These are phyloP conservation scores for Pisolithus albus DNA, from an alignment of 768 basidiomycete genomes.

Conservation along the genomic window DNA sequence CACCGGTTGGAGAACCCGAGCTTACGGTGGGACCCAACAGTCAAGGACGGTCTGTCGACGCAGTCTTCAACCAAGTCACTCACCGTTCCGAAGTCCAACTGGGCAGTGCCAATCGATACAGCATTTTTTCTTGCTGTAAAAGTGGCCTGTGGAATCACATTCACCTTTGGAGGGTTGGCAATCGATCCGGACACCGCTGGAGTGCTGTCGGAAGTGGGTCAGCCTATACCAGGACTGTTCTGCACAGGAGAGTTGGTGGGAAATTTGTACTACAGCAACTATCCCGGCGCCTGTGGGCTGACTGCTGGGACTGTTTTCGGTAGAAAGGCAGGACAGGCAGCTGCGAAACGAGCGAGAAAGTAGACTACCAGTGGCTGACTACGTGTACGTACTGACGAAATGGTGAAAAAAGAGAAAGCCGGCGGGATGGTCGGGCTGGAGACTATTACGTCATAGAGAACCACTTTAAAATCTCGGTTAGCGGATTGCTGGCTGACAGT, in stretches of 20 bases:
- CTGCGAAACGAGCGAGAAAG: constrained; percentile 25
- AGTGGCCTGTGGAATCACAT: constrained; percentile 64
- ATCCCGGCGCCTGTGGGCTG: constrained; percentile 64
- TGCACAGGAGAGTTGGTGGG: constrained; percentile 68
- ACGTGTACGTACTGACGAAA: too few species aligned
- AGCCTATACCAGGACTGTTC: constrained; percentile 48
- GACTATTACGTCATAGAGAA: too few species aligned
- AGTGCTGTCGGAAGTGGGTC: constrained; percentile 36
- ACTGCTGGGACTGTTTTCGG: constrained; percentile 64
- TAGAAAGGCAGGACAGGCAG: constrained; percentile 44
- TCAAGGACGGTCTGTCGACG: constrained; percentile 58
- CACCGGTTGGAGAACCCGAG: constrained; percentile 31
- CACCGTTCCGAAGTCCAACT: constrained; percentile 54
- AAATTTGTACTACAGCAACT: constrained; percentile 56
- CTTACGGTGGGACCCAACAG: constrained; percentile 50
- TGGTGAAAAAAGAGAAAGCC: too few species aligned
- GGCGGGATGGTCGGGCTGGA: too few species aligned
- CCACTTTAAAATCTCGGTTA: too few species aligned
- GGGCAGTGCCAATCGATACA: constrained; percentile 52
- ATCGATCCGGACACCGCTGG: constrained; percentile 49
- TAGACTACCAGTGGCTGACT: too few species aligned
- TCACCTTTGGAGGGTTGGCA: constrained; percentile 64
- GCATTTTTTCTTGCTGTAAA: constrained; percentile 59
- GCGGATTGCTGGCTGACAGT: too few species aligned
- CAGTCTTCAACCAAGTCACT: constrained; percentile 33